Evolutionary conservation across 345 rosid species (phyloP).

Genomic region (Salix exigua): DNA sequence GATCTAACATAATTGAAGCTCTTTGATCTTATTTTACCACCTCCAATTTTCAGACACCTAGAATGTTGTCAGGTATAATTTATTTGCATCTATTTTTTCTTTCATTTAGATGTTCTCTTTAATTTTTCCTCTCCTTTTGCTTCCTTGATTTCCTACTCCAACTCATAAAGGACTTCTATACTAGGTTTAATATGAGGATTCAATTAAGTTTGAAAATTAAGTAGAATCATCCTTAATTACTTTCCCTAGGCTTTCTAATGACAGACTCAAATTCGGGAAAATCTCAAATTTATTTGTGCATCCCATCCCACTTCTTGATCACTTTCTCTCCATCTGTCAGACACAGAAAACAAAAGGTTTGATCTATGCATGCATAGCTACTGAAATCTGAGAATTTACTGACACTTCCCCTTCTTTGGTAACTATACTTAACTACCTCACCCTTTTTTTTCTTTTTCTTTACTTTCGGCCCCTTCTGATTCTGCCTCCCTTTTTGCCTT

Average conservation of each 20-base stretch:
- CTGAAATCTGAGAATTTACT: slow-evolving; percentile 17
- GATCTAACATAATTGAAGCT: slow-evolving; percentile 14
- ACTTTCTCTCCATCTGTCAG: not conserved
- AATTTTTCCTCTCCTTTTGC: not conserved
- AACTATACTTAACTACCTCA: not conserved
- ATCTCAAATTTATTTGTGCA: not conserved
- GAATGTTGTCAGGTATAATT: not conserved
- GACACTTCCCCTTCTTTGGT: slow-evolving; percentile 8
- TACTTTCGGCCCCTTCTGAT: not conserved
- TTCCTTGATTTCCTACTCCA: not conserved
- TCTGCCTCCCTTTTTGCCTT: not conserved
- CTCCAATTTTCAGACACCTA: not conserved
- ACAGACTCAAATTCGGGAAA: not conserved
- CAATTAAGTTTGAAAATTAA: not conserved
- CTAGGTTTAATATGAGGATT: not conserved
- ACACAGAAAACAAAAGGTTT: not conserved
- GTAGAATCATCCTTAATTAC: not conserved
- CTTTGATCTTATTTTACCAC: not conserved
- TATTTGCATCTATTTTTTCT: not conserved
- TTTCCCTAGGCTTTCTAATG: not conserved
- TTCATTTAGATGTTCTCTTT: not conserved
- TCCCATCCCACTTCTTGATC: not conserved
- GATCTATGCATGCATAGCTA: slow-evolving; percentile 6
- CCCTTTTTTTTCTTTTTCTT: not conserved
- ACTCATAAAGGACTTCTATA: not conserved